Evolutionary conservation across 2,329 filamentous ascomycete genomes (phyloP).

Genomic region (Tolypocladium endophyticum): DNA sequence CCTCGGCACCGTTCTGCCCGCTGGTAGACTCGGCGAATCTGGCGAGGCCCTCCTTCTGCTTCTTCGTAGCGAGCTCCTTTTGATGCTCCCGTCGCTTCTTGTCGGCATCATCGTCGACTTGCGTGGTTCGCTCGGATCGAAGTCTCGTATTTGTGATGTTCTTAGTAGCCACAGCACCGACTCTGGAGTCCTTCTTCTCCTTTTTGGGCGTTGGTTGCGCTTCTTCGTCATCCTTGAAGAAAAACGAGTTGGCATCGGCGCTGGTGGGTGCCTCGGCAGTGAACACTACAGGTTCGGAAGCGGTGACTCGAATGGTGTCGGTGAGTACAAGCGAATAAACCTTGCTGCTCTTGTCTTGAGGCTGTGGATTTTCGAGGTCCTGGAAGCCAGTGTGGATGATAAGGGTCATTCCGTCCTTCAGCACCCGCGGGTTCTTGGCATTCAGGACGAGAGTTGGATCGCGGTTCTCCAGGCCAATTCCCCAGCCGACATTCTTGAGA

Average conservation of each 20-base stretch:
- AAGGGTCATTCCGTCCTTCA: slow-evolving; percentile 97
- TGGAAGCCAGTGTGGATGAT: slow-evolving; percentile 82
- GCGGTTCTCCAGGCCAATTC: slow-evolving; percentile 84
- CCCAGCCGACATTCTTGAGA: slow-evolving; percentile 81
- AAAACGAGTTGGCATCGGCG: slow-evolving; percentile 91
- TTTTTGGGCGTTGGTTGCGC: slow-evolving; percentile 80
- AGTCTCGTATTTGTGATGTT: slow-evolving; percentile 93
- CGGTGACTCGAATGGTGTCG: slow-evolving; percentile 83
- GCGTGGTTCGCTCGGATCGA: slow-evolving; percentile 79
- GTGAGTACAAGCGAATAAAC: slow-evolving; percentile 83
- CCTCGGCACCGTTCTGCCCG: slow-evolving; percentile 77
- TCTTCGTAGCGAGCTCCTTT: slow-evolving; percentile 76
- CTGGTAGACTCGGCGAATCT: slow-evolving; percentile 79
- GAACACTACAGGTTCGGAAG: slow-evolving; percentile 73
- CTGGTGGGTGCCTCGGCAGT: slow-evolving; percentile 88
- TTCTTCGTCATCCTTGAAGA: slow-evolving; percentile 95
- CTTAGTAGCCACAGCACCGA: slow-evolving; percentile 81
- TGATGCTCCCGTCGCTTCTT: slow-evolving; percentile 83
- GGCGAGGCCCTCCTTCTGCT: slow-evolving; percentile 77
- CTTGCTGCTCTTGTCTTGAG: slow-evolving; percentile 83
- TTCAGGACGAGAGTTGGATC: slow-evolving; percentile 78
- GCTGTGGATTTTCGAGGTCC: slow-evolving; percentile 76
- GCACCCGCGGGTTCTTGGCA: slow-evolving; percentile 67
- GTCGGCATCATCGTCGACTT: slow-evolving; percentile 83
- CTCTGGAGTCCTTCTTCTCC: slow-evolving; percentile 72